A percentile compares a stretch with the other conserved stretches of the same genome.
phyloP scores from a whole-genome alignment of 805 yeast genomes.

The Spathaspora arborariae region DNA sequence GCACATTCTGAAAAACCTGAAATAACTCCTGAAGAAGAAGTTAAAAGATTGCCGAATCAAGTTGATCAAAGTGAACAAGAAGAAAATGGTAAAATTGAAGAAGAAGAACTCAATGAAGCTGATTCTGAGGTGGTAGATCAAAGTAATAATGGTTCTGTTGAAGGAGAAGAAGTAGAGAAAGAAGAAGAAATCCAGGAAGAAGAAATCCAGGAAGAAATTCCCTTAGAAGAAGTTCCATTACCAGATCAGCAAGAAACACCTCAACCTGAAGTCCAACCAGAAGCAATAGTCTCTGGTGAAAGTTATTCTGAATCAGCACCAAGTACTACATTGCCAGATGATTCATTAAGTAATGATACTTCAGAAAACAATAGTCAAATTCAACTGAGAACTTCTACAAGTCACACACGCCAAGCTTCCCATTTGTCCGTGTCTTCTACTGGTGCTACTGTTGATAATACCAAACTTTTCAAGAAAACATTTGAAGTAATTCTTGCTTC shows the following conservation, averaged over 20 bases:
- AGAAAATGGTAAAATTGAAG: background rate
- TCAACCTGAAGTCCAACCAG: background rate
- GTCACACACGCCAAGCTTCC: conserved; percentile 14
- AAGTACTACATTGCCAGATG: background rate
- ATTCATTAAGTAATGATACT: background rate
- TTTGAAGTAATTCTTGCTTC: conserved; percentile 53
- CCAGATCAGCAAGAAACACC: background rate
- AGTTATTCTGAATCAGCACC: background rate
- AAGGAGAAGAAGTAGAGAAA: background rate
- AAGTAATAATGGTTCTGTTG: background rate
- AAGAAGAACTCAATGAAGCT: background rate
- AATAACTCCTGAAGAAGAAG: background rate
- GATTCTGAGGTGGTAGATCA: background rate
- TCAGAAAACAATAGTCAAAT: background rate
- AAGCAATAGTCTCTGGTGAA: background rate
- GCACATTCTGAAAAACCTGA: background rate
- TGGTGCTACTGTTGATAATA: conserved; percentile 20
- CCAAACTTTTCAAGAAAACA: conserved; percentile 45
- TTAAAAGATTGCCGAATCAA: no score
- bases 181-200: background rate
- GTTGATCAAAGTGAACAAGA: background rate
- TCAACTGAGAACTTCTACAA: background rate
- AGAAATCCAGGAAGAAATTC: background rate
- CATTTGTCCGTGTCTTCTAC: conserved; percentile 12
- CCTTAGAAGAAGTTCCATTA: background rate